phyloP scores from a whole-genome alignment of 2,329 filamentous ascomycete genomes.

The Curvularia hawaiiensis region DNA sequence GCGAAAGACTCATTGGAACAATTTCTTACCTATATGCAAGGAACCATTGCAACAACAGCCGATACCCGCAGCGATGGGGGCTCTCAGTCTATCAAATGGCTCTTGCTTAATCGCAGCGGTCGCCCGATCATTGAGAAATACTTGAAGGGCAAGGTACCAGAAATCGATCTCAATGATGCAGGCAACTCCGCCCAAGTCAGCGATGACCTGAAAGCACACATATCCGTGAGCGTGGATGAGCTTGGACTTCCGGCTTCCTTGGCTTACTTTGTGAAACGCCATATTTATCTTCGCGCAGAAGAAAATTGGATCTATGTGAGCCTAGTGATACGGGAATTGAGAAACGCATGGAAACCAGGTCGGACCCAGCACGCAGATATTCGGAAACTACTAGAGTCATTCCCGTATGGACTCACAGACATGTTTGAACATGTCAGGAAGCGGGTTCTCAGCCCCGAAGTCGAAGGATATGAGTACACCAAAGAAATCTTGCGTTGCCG shows the following conservation, averaged over 20 bases:
- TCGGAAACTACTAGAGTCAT: slow-evolving; percentile 27
- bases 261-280: slow-evolving; percentile 31
- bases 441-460: slow-evolving; percentile 20
- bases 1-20: slow-evolving; percentile 24
- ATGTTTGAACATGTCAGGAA: slow-evolving; percentile 33
- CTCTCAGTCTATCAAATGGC: slow-evolving; percentile 22
- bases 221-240: slow-evolving; percentile 23
- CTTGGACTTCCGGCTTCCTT: slow-evolving; percentile 22
- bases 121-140: slow-evolving; percentile 27
- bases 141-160: slow-evolving; percentile 18
- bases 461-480: slow-evolving; percentile 29
- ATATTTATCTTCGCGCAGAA: slow-evolving; percentile 28
- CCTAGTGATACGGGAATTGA: slow-evolving; percentile 30
- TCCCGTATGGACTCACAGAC: slow-evolving; percentile 30
- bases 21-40: slow-evolving; percentile 21
- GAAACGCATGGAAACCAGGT: slow-evolving; percentile 23
- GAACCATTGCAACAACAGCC: not conserved
- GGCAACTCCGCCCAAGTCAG: slow-evolving; percentile 23
- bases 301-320: slow-evolving; percentile 32
- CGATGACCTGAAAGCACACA: slow-evolving; percentile 23
- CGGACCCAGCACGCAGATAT: slow-evolving; percentile 22
- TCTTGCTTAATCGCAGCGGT: slow-evolving; percentile 26
- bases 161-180: slow-evolving; percentile 28
- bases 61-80: slow-evolving; percentile 6
- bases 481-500: slow-evolving; percentile 32